Evolutionary conservation across 2,329 filamentous ascomycete genomes (phyloP), one percentile per base, ranked within the genome.

Genomic region (Ophiostoma sp.): DNA sequence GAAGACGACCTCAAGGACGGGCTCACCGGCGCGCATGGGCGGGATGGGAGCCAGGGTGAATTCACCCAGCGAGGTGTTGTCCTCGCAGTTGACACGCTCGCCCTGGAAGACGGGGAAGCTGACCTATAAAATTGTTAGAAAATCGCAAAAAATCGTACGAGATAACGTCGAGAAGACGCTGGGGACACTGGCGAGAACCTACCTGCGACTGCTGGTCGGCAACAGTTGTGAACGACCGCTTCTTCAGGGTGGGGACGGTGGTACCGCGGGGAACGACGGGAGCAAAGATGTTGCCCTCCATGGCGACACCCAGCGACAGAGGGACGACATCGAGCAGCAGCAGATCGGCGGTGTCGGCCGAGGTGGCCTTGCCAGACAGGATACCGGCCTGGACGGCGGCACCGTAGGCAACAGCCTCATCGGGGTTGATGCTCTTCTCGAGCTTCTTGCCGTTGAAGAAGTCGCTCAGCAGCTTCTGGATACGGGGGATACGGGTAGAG

Each of bases 401-500:
- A 91, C 96, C 96, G 86, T 98, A 98, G 80, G 96, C 96, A 81
- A 99, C 96, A 79, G 96, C 96, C 89, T 99, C 96, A 83, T 99
- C 96, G 80, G 96, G 96, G 91, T 99, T 99, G 88, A 98, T 98
- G 89, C 93, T 96, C 90, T 98, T 98, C 91, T 98, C 95, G 78
- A 98, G 93, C 92, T 99, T 98, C 94, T 99, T 99, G 86, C 95
- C 95, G 84, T 97, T 93, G 88, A 99, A 99, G 90, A 95, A 98
- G 86, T 99, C 96, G 87, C 92, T 95, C 78, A 99, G 91, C 78
- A 99, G 92, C 91, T 98, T 98, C 92, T 99, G 96, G 84, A 99
- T 97, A 84, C 92, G 91, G 82, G 96, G 96, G 80, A 99, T 99
- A 94, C 96, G 96, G 81, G 96, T 99, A 77, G 95, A 98, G 80